These are phyloP conservation scores for Diaporthe eres DNA, from an alignment of 2,329 filamentous ascomycete genomes.

Conservation along the genomic window DNA sequence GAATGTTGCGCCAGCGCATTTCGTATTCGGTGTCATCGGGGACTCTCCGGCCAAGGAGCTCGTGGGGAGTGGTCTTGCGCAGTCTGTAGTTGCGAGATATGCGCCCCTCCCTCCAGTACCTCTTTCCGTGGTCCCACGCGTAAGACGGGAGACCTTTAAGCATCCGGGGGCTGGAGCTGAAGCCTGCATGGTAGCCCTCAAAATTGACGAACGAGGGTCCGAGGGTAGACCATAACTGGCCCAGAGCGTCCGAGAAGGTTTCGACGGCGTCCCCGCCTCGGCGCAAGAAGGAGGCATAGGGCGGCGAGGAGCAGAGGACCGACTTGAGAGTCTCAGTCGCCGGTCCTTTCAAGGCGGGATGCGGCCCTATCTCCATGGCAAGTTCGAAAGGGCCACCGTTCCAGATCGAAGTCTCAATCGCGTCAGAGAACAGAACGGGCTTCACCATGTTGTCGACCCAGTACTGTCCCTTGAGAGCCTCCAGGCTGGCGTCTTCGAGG, in stretches of 20 bases:
- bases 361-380: slow-evolving; percentile 50
- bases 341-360: slow-evolving; percentile 57
- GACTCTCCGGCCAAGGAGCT: slow-evolving; percentile 33
- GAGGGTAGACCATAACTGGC: slow-evolving; percentile 38
- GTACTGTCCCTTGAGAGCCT: slow-evolving; percentile 36
- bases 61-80: slow-evolving; percentile 17
- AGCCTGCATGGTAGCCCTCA: background rate
- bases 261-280: slow-evolving; percentile 44
- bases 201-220: slow-evolving; percentile 9
- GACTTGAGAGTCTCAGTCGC: slow-evolving; percentile 49
- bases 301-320: slow-evolving; percentile 35
- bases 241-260: slow-evolving; percentile 41
- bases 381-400: slow-evolving; percentile 36
- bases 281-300: slow-evolving; percentile 45
- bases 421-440: slow-evolving; percentile 45
- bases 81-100: slow-evolving; percentile 5
- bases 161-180: background rate
- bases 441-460: slow-evolving; percentile 41
- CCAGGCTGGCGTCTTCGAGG: slow-evolving; percentile 39
- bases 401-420: slow-evolving; percentile 28
- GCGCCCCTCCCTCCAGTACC: slow-evolving; percentile 38
- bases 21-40: slow-evolving; percentile 17
- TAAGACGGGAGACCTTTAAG: slow-evolving; percentile 6
- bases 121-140: slow-evolving; percentile 21
- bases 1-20: slow-evolving; percentile 46